These are phyloP conservation scores for Heliamphora pulchella DNA, from an alignment of 179 eudicot species.

Conservation along the genomic window DNA sequence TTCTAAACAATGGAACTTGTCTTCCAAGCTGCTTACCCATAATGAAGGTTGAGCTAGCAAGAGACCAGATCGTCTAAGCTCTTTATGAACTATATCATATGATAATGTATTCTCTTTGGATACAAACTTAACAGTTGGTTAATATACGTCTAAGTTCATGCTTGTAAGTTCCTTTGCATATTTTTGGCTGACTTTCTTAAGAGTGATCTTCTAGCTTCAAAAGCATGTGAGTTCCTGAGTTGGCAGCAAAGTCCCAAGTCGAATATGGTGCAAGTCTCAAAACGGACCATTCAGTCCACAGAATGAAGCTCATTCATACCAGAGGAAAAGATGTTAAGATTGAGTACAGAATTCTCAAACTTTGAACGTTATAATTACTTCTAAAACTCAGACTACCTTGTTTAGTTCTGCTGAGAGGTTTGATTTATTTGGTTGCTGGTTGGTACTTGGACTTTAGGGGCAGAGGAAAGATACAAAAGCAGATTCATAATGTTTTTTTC, in stretches of 20 bases:
- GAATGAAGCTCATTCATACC: neutral
- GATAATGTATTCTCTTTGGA: neutral
- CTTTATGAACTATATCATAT: neutral
- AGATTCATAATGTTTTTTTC: neutral
- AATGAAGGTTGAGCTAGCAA: neutral
- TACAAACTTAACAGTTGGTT: neutral
- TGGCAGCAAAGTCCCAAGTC: neutral
- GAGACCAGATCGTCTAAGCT: neutral
- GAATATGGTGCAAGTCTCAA: neutral
- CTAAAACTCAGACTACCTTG: neutral
- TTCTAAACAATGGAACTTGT: neutral
- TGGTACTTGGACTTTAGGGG: neutral
- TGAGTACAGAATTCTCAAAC: neutral
- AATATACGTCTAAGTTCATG: neutral
- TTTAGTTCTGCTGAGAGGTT: neutral
- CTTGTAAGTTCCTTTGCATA: neutral
- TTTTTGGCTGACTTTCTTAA: neutral
- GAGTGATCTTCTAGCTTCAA: neutral
- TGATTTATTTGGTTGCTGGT: neutral
- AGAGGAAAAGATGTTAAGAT: neutral
- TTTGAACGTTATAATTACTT: neutral
- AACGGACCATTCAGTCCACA: neutral
- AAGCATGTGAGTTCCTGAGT: neutral
- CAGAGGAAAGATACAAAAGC: neutral
- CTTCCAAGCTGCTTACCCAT: neutral